Base-by-base conservation (phyloP, 306 rosid species). In the Malus sieversii region DNA sequence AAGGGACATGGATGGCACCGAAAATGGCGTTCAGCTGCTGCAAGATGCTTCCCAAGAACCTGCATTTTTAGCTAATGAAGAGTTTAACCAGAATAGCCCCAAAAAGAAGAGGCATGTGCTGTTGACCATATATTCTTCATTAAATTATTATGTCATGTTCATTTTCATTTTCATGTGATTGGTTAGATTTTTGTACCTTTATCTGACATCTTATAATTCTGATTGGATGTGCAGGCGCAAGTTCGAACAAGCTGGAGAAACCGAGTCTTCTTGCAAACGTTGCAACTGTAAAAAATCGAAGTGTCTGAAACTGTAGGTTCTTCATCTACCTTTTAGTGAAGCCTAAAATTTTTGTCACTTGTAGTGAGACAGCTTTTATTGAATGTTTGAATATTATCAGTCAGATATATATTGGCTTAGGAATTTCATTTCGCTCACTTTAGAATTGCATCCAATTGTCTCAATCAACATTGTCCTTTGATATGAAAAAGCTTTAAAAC, bases 221-320 rank as follows among this genome's bases (percentile, higher is more conserved):
- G 61, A 48, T 81, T 78, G 80, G 18, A 73, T 71, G 82, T 89
- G 83, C 92, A 96, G 99, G 87, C 96, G 89, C 64, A 89, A 83
- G 83, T 52, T 65, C 55, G 97, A 87, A 73, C 82, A 76, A 71
- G 76, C 84, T 42, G 90, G 84, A 75, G 97, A 90, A 78, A 70
- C 71, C 15, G 96, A 86, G 79, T 72, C 92, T 22, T 91, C 92
- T 22, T 91, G 97, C 83, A 91, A 90, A 81, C 92, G 96, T 22
- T 94, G 98, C 75, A 90, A 90, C 79, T 94, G 98, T 82, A 94
- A 90, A 87, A 91, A 94, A 76, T 94, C 98, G 2, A 91, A 88
- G 88, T 94, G 98, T 78, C 82, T 94, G 91, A 94, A 94, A 86
- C 96, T 90, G 98, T 94, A 86, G 84, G 91, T 86, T 80, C 57